Base-by-base conservation (phyloP, 805 yeast species). In the Candida boidinii region DNA sequence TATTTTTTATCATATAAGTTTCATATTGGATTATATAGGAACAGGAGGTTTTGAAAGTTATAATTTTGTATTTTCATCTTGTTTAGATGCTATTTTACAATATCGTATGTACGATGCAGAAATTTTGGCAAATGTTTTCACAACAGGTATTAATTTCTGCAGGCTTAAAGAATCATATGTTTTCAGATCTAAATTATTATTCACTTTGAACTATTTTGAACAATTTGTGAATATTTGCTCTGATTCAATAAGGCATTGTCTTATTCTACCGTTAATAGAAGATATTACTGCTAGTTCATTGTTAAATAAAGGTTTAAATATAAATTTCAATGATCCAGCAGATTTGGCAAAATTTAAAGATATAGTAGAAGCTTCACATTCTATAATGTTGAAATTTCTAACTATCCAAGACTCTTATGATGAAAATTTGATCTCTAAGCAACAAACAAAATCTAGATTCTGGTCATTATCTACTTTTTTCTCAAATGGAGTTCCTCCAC, bases 31-130 rank as follows among this genome's bases (percentile, higher is more conserved):
- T 19, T 56, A 68, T 16, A 66, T 76, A 7, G 84, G 84, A 0
- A 68, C 70, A 17, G 82, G 81, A 4, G 82, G 82, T 3, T 76
- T 76, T 46, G 75, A 73, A 36, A 64, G 72, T 10, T 79, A 74
- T 50, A 75, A 76, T 43, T 79, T 74, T 49, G 72, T 76, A 12
- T 72, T 72, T 41, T 58, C 66, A 27, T 54, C 75, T 4, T 46
- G 72, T 9, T 35, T 72, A 2, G 81, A 74, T 38, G 49, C 56
- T 1, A 47, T 59, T 27, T 44, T 46, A 26, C 63, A 50, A 35
- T 43, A 50, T 27, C 14, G 15, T n/a, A 34, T 39, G 28, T 34
- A 35, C 9, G 30, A 46, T 18, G 53, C 57, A 10, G 54, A 58
- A 30, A 23, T 39, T 3, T 37, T 62, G 22, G 49, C 58, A 13